Evolutionary conservation across 345 rosid species (phyloP).

Genomic region (Sisymbrium irio): DNA sequence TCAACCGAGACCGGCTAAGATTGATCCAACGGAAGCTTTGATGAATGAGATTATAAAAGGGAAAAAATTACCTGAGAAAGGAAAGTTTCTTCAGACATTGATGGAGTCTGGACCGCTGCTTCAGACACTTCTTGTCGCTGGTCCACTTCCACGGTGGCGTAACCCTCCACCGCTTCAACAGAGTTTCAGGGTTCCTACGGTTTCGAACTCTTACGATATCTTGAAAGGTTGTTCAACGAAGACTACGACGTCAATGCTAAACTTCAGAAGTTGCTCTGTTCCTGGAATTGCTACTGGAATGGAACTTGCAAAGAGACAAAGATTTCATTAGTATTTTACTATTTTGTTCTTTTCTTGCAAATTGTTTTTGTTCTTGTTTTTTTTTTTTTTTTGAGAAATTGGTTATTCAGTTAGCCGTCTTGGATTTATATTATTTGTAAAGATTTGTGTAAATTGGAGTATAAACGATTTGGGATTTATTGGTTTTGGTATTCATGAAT

Average conservation of each 20-base stretch:
- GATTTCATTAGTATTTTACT: conserved; percentile 44
- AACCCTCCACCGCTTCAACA: conserved; percentile 83
- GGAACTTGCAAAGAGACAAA: conserved; percentile 55
- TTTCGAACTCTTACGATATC: conserved; percentile 41
- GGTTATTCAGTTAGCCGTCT: not conserved
- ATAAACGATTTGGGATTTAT: conserved; percentile 6
- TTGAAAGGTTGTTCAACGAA: conserved; percentile 31
- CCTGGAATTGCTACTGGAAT: conserved; percentile 41
- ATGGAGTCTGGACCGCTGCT: conserved; percentile 82
- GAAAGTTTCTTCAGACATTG: conserved; percentile 68
- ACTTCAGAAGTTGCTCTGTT: conserved; percentile 39
- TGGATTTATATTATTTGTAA: conserved; percentile 22
- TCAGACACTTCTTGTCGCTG: conserved; percentile 74
- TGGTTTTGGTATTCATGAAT: conserved; percentile 1
- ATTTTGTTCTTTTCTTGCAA: not conserved
- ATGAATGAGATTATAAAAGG: conserved; percentile 58
- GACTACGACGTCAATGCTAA: conserved; percentile 35
- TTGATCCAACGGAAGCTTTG: conserved; percentile 41
- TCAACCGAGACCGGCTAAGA: conserved; percentile 23
- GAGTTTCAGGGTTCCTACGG: conserved; percentile 53
- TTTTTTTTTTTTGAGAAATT: not conserved
- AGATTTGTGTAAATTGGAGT: conserved; percentile 24
- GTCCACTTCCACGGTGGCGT: conserved; percentile 90
- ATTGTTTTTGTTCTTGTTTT: conserved; percentile 1
- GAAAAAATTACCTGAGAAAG: conserved; percentile 58